Base-by-base conservation (phyloP, 768 basidiomycete genomes). In the Mycena epipterygia region DNA sequence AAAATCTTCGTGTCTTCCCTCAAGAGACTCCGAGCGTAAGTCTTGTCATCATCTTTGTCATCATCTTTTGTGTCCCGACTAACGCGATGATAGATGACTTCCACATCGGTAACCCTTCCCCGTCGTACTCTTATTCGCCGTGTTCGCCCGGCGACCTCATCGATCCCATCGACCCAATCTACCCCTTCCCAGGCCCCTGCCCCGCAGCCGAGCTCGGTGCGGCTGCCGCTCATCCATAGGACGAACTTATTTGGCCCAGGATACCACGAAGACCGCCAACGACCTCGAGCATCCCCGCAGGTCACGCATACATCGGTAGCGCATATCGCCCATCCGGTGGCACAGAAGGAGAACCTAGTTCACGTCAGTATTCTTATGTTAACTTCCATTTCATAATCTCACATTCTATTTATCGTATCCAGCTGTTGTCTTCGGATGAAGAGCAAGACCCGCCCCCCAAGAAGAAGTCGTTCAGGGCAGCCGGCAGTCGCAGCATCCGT, bases 381-480 rank as follows among this genome's bases (percentile, higher is more conserved):
- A 12, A 9, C 17, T 42, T 30, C 14, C 3, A 27, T 29, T 21
- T 32, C 16, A 29, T 7, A 41, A 8, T 39, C 37, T 39, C 44
- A 23, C n/a, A n/a, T n/a, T n/a, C n/a, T n/a, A 21, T 29, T 17
- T 32, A n/a, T 48, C 32, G 14, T 35, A 17, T n/a, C n/a, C 44
- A 32, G 30, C 8, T 3, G 5, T 25, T 49, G 16, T n/a, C 44
- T 1, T 14, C 25, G 5, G 44, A 62, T 32, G 46, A 49, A 17
- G 8, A 14, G 11, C 23, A 7, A 9, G 46, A 62, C 3, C 12
- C 44, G 16, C 60, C 46, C 32, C 44, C 30, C 42, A 46, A 48
- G 32, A 49, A 62, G n/a, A 62, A 62, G 19, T 62, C 60, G 5
- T 33, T 44, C 33, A 62, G 49, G 23, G n/a, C 33, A 17, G 23